These are phyloP conservation scores for Agaricus bisporus DNA, from an alignment of 768 basidiomycete genomes.

Conservation along the genomic window DNA sequence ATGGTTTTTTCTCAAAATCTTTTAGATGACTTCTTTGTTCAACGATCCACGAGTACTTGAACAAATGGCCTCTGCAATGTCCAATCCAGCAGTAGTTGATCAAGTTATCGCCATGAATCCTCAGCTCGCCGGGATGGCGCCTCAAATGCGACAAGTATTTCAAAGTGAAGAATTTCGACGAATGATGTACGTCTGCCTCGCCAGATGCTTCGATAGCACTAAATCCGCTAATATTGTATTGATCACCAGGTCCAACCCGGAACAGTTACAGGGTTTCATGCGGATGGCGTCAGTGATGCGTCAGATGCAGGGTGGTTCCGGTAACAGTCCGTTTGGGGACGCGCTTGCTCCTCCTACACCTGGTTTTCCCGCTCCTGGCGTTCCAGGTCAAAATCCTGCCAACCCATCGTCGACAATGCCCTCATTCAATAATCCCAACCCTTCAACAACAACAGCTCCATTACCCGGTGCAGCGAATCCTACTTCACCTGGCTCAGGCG, in stretches of 20 bases:
- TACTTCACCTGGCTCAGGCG: conserved; percentile 12
- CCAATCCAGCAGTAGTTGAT: conserved; percentile 84
- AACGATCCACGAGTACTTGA: conserved; percentile 78
- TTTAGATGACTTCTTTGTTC: conserved; percentile 78
- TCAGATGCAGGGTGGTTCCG: conserved; percentile 25
- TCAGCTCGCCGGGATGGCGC: conserved; percentile 66
- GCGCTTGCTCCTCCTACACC: conserved; percentile 14
- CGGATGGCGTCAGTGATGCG: conserved; percentile 61
- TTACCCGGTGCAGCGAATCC: conserved; percentile 10
- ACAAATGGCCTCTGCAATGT: conserved; percentile 84
- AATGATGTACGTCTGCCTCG: conserved; percentile 53
- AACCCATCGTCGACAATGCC: conserved; percentile 11
- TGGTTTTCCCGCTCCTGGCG: conserved; percentile 55
- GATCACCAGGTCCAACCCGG: conserved; percentile 60
- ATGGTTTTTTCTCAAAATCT: not conserved
- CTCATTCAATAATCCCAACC: conserved; percentile 27
- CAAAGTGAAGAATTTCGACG: conserved; percentile 70
- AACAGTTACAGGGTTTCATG: conserved; percentile 67
- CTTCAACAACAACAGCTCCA: conserved; percentile 11
- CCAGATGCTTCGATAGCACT: not conserved
- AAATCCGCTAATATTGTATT: not conserved
- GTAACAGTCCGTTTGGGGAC: not conserved
- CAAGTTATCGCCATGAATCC: conserved; percentile 82
- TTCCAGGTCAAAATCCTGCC: conserved; percentile 5
- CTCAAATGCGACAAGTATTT: conserved; percentile 75